phyloP scores from a whole-genome alignment of 257 asterid genomes.

The Penstemon eatonii region DNA sequence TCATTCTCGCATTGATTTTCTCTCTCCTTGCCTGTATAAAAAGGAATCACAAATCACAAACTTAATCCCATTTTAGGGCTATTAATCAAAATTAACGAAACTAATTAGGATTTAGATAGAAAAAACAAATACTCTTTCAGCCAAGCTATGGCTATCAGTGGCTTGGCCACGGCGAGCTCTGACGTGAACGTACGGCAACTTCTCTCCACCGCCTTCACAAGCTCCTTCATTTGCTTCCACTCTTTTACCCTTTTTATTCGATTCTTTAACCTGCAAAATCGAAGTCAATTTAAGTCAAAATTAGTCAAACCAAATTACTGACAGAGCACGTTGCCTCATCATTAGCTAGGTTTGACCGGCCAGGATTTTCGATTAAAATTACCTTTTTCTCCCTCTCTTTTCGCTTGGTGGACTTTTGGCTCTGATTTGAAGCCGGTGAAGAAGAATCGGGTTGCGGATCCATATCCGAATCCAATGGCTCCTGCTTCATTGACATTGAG shows the following conservation, averaged over 20 bases:
- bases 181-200: slow-evolving; percentile 83
- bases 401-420: slow-evolving; percentile 59
- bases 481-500: slow-evolving; percentile 53
- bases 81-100: slow-evolving; percentile 30
- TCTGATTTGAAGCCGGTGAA: slow-evolving; percentile 56
- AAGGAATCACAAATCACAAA: slow-evolving; percentile 29
- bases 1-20: slow-evolving; percentile 96
- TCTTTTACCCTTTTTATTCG: slow-evolving; percentile 67
- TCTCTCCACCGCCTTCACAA: slow-evolving; percentile 47
- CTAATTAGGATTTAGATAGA: slow-evolving; percentile 26
- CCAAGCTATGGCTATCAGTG: slow-evolving; percentile 97
- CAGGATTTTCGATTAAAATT: not conserved
- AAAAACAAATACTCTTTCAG: slow-evolving; percentile 69
- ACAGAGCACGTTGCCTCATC: too few relatives aligned
- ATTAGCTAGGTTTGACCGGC: too few relatives aligned
- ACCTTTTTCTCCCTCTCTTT: slow-evolving; percentile 89
- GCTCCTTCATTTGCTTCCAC: slow-evolving; percentile 37
- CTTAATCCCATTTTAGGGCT: slow-evolving; percentile 21
- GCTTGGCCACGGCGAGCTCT: slow-evolving; percentile 99
- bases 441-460: slow-evolving; percentile 55
- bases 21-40: slow-evolving; percentile 88
- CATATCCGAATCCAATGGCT: slow-evolving; percentile 57
- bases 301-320: too few relatives aligned
- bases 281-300: not conserved
- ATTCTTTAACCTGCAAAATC: slow-evolving; percentile 50